Percentiles rank a stretch among this genome's conserved stretches.
Conservation (phyloP, 1,284 basidiomycete genomes). For the Tremellales sp. region DNA sequence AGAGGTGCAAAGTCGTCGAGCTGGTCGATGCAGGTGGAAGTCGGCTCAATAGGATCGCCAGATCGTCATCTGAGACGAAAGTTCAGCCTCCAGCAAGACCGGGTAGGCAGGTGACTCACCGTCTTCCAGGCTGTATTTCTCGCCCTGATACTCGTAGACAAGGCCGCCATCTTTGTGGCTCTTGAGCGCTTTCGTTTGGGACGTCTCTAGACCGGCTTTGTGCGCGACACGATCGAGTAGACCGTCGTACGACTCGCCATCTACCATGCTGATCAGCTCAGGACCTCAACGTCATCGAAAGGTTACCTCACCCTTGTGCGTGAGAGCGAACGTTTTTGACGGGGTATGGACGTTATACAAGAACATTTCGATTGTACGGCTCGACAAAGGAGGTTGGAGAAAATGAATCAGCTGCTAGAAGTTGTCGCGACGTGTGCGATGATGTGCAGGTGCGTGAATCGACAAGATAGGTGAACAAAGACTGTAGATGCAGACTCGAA, state of each 20-base stretch:
- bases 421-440: too few species aligned
- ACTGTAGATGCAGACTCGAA: too few species aligned
- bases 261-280: constrained; percentile 17
- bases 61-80: constrained; percentile 44
- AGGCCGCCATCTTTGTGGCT: constrained; percentile 30
- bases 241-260: constrained; percentile 26
- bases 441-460: too few species aligned
- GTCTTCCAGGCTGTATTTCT: constrained; percentile 45
- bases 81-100: background rate
- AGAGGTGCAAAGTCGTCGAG: constrained; percentile 41
- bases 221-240: constrained; percentile 32
- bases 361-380: constrained; percentile 38
- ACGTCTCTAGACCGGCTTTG: constrained; percentile 7
- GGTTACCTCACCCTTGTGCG: constrained; percentile 29
- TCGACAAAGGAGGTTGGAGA: too few species aligned
- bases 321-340: constrained; percentile 39
- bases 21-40: constrained; percentile 31
- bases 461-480: too few species aligned
- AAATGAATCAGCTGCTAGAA: too few species aligned
- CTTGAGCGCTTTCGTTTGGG: constrained; percentile 12
- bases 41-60: constrained; percentile 42
- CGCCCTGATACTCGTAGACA: constrained; percentile 45
- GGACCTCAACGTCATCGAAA: too few species aligned
- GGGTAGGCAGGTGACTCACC: constrained; percentile 29
- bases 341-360: constrained; percentile 48